phyloP scores from a whole-genome alignment of 2,329 filamentous ascomycete species.

The Apiospora aurea region DNA sequence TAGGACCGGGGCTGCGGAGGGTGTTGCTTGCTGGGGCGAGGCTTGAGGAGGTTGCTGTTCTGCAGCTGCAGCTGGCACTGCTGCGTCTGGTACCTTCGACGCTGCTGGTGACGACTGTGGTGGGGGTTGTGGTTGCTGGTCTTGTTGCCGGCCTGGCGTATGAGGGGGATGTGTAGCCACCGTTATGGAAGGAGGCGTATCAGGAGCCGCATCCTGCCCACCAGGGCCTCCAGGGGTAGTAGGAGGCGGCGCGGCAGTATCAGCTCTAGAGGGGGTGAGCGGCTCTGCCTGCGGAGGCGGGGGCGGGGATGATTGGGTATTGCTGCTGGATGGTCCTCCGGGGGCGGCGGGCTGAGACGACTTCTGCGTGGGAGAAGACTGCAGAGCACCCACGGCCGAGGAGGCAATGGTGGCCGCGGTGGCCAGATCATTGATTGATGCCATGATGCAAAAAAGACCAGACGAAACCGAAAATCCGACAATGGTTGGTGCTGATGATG shows the following conservation, averaged over 20 bases:
- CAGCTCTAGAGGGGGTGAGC: background rate
- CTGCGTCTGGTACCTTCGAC: slow-evolving; percentile 15
- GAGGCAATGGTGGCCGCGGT: slow-evolving; percentile 55
- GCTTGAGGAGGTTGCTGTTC: slow-evolving; percentile 21
- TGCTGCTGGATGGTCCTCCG: slow-evolving; percentile 7
- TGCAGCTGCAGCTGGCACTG: slow-evolving; percentile 18
- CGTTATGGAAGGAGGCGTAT: slow-evolving; percentile 10
- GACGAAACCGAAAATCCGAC: background rate
- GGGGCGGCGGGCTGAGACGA: slow-evolving; percentile 30
- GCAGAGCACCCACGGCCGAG: slow-evolving; percentile 39
- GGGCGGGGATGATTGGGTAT: slow-evolving; percentile 16
- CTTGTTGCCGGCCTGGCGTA: slow-evolving; percentile 22
- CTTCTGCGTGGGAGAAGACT: slow-evolving; percentile 30
- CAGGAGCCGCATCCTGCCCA: slow-evolving; percentile 5
- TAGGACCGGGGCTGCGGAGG: slow-evolving; percentile 34
- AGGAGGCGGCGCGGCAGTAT: background rate
- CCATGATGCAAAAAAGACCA: slow-evolving; percentile 38
- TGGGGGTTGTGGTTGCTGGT: slow-evolving; percentile 8
- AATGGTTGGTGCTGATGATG: background rate
- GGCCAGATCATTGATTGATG: slow-evolving; percentile 59
- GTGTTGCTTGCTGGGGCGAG: slow-evolving; percentile 10
- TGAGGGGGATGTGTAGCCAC: background rate
- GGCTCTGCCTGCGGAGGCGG: background rate
- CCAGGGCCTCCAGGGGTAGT: slow-evolving; percentile 6
- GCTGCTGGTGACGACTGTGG: background rate